Conservation (phyloP, 257 asterid genomes). For the Thymus quinquecostatus region DNA sequence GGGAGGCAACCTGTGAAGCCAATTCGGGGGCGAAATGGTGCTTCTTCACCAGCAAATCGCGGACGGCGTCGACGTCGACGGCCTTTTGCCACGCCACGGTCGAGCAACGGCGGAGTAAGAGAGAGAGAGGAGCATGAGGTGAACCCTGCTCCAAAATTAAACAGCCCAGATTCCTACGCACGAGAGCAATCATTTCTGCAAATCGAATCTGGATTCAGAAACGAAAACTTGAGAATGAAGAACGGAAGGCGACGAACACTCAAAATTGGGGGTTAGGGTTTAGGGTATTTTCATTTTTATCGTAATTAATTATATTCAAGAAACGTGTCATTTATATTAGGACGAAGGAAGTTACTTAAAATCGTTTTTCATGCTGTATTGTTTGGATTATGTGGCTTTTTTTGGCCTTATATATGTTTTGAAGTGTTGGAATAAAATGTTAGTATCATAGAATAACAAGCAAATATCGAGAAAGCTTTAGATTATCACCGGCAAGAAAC, state of each 20-base stretch:
- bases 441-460: too few relatives aligned
- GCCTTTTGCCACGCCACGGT: not conserved
- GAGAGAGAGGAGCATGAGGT: not conserved
- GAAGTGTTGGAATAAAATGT: too few relatives aligned
- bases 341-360: too few relatives aligned
- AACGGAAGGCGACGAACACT: not conserved
- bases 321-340: too few relatives aligned
- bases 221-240: not conserved
- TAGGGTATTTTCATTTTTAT: not conserved
- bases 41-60: constrained; percentile 24
- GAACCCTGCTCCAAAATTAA: constrained; percentile 4
- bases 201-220: not conserved
- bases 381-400: too few relatives aligned
- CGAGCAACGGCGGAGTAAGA: not conserved
- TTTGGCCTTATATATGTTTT: too few relatives aligned
- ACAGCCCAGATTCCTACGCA: not conserved
- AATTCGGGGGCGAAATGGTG: constrained; percentile 38
- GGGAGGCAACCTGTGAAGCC: constrained; percentile 35
- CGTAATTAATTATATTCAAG: too few relatives aligned
- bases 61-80: not conserved
- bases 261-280: not conserved
- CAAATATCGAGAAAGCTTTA: too few relatives aligned
- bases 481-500: too few relatives aligned
- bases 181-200: not conserved
- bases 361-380: too few relatives aligned